Conservation (phyloP, 768 basidiomycete species). For the Pholiota microspora region DNA sequence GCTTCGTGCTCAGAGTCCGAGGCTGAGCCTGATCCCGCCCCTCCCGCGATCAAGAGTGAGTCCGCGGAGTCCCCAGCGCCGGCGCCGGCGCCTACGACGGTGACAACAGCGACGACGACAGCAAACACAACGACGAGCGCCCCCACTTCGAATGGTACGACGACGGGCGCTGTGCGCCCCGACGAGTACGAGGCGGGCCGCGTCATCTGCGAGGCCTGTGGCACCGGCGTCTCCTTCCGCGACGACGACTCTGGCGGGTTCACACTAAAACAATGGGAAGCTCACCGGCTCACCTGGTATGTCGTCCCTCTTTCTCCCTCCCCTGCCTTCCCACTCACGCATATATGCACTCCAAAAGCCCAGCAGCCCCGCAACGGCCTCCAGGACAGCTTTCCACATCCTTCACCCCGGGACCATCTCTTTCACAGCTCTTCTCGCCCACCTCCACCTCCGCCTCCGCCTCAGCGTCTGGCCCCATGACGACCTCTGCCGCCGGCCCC, state of each 20-base stretch:
- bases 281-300: slow-evolving; percentile 61
- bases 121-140: slow-evolving; percentile 10
- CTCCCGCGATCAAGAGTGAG: not conserved
- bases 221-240: slow-evolving; percentile 60
- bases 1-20: slow-evolving; percentile 13
- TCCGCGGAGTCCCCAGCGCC: not conserved
- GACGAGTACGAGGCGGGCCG: slow-evolving; percentile 65
- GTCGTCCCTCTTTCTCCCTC: slow-evolving; percentile 18
- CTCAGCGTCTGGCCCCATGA: slow-evolving; percentile 18
- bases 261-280: slow-evolving; percentile 68
- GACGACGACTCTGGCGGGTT: slow-evolving; percentile 63
- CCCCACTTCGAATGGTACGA: not conserved
- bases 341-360: not conserved
- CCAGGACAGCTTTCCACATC: not conserved
- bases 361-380: not conserved
- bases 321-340: not conserved
- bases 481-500: slow-evolving; percentile 39
- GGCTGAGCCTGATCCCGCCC: not conserved
- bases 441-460: not conserved
- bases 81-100: not conserved
- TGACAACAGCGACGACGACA: slow-evolving; percentile 1
- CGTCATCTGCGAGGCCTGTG: slow-evolving; percentile 66
- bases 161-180: slow-evolving; percentile 4
- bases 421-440: not conserved
- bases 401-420: not conserved